Evolutionary conservation across 1,139 yeast genomes (phyloP).

Genomic region (Williopsis jadinii): DNA sequence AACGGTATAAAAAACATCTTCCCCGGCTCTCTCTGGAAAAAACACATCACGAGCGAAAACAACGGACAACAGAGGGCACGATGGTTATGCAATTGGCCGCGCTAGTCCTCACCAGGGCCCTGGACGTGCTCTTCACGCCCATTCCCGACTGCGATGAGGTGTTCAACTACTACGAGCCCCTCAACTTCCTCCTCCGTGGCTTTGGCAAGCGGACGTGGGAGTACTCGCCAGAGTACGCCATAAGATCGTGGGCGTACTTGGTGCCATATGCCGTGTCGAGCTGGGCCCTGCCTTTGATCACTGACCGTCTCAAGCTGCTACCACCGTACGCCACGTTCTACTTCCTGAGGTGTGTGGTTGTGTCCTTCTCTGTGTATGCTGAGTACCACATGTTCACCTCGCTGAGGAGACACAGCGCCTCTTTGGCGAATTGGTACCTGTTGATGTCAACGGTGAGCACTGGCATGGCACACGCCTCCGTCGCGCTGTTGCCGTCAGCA

Average conservation of each 20-base stretch:
- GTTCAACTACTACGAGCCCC: conserved; percentile 91
- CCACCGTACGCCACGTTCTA: conserved; percentile 35
- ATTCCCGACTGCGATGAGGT: conserved; percentile 75
- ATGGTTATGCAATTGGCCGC: neutral
- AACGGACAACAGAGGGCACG: neutral
- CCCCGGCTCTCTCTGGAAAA: neutral
- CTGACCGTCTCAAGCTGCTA: neutral
- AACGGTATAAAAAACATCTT: neutral
- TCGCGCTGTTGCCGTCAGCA: conserved; percentile 79
- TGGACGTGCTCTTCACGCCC: conserved; percentile 50
- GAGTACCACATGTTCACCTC: conserved; percentile 47
- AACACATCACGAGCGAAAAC: neutral
- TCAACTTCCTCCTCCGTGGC: conserved; percentile 67
- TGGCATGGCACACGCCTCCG: conserved; percentile 82
- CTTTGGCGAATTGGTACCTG: conserved; percentile 54
- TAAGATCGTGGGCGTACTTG: conserved; percentile 77
- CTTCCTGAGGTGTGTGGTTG: conserved; percentile 45
- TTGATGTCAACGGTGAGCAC: conserved; percentile 41
- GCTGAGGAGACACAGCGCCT: conserved; percentile 28
- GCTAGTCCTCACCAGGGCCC: conserved; percentile 12
- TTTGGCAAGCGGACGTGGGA: conserved; percentile 98
- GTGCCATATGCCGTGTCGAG: conserved; percentile 38
- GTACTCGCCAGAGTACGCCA: conserved; percentile 85
- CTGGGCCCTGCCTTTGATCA: neutral
- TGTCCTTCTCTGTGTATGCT: conserved; percentile 43